These are phyloP conservation scores for Achaetomiella virescens DNA, from an alignment of 495 filamentous ascomycete genomes.

Conservation along the genomic window DNA sequence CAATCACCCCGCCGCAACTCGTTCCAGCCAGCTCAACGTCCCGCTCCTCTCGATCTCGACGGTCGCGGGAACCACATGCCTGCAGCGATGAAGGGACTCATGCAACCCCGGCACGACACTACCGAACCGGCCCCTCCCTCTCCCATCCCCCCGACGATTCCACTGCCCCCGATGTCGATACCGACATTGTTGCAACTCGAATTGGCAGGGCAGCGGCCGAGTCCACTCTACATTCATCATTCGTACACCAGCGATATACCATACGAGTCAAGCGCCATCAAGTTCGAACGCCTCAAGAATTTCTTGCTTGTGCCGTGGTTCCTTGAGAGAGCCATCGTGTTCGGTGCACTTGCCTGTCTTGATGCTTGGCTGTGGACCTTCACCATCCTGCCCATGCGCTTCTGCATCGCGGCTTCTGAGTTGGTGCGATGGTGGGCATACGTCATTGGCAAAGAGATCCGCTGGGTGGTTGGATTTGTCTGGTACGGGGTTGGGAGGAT, in stretches of 20 bases:
- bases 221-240: slow-evolving; percentile 81
- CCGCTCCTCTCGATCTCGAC: slow-evolving; percentile 29
- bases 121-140: slow-evolving; percentile 47
- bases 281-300: slow-evolving; percentile 87
- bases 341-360: slow-evolving; percentile 83
- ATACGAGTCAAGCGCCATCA: slow-evolving; percentile 94
- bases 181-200: slow-evolving; percentile 87
- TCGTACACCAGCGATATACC: slow-evolving; percentile 66
- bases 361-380: slow-evolving; percentile 98
- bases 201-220: slow-evolving; percentile 71
- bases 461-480: slow-evolving; percentile 65
- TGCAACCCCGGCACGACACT: slow-evolving; percentile 12
- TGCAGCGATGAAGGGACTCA: slow-evolving; percentile 9
- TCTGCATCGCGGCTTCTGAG: slow-evolving; percentile 74
- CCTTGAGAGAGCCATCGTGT: slow-evolving; percentile 79
- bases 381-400: slow-evolving; percentile 87
- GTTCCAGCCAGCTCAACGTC: slow-evolving; percentile 24
- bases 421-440: slow-evolving; percentile 66
- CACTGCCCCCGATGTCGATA: slow-evolving; percentile 77
- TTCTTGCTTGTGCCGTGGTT: slow-evolving; percentile 75
- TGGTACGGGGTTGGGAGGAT: slow-evolving; percentile 68
- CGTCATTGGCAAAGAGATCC: slow-evolving; percentile 57
- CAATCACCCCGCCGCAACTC: slow-evolving; percentile 28
- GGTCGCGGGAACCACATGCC: slow-evolving; percentile 14
- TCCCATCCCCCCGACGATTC: slow-evolving; percentile 63